Evolutionary conservation across 108 stramenopile genomes (phyloP).

Genomic region (Craspedostauros australis): DNA sequence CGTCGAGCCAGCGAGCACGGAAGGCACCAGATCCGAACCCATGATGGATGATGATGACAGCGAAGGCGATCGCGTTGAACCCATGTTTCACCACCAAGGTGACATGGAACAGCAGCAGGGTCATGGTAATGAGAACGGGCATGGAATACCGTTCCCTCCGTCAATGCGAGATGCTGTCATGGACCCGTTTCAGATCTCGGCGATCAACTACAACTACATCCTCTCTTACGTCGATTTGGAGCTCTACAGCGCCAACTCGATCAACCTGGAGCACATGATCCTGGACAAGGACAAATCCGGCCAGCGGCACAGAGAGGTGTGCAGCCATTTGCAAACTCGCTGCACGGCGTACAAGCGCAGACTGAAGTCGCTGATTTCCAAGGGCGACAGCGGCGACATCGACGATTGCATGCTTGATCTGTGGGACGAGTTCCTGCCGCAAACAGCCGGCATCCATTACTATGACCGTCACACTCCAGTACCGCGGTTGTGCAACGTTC

Average conservation of each 20-base stretch:
- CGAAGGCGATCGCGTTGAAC: no score
- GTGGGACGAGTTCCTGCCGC: conserved; percentile 77
- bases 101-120: no score
- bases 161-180: no score
- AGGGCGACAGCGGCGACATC: conserved; percentile 37
- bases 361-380: conserved; percentile 23
- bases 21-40: no score
- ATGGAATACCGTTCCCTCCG: no score
- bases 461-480: conserved; percentile 69
- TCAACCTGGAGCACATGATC: conserved; percentile 15
- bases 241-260: conserved; percentile 39
- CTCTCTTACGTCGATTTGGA: conserved; percentile 46
- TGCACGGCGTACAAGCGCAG: conserved; percentile 37
- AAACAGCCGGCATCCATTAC: conserved; percentile 51
- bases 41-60: no score
- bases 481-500: conserved; percentile 51
- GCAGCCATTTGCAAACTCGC: conserved; percentile 13
- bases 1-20: no score
- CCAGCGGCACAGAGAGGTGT: conserved; percentile 1
- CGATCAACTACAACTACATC: no score
- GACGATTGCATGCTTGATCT: conserved; percentile 76
- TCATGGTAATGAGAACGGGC: no score
- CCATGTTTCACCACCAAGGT: no score
- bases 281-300: conserved; percentile 5
- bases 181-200: no score